Evolutionary conservation across 768 basidiomycete species (phyloP).

Genomic region (Amanita subjunquillea): DNA sequence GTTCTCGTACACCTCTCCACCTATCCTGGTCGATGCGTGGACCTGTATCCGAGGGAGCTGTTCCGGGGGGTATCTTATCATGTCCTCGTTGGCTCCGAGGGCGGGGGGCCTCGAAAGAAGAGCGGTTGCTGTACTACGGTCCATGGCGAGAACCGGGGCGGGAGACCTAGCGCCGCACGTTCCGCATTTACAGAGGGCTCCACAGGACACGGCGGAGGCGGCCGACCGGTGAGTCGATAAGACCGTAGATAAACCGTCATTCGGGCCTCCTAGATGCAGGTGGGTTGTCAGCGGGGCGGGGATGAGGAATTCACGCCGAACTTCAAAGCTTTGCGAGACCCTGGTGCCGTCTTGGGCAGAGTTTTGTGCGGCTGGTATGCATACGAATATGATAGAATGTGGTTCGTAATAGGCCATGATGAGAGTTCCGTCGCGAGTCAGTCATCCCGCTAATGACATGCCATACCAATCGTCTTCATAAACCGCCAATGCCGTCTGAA

Average conservation of each 20-base stretch:
- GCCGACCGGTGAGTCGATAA: constrained; percentile 33
- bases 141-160: constrained; percentile 40
- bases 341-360: background rate
- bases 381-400: background rate
- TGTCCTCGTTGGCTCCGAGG: background rate
- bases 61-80: background rate
- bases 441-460: too few relatives aligned
- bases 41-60: constrained; percentile 15
- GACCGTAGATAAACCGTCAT: constrained; percentile 42
- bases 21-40: constrained; percentile 9
- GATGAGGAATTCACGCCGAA: constrained; percentile 3
- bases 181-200: constrained; percentile 33
- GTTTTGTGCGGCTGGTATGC: constrained; percentile 10
- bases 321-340: constrained; percentile 21
- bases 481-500: background rate
- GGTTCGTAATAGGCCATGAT: background rate
- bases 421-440: too few relatives aligned
- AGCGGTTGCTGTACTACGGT: background rate
- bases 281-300: background rate
- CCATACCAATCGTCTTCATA: too few relatives aligned
- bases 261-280: constrained; percentile 38
- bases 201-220: constrained; percentile 38
- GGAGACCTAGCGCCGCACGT: constrained; percentile 34
- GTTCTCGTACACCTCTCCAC: constrained; percentile 22
- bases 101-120: background rate